These are phyloP conservation scores for Calonectria multiphialidica DNA, from an alignment of 2,329 filamentous ascomycete species.

Conservation along the genomic window DNA sequence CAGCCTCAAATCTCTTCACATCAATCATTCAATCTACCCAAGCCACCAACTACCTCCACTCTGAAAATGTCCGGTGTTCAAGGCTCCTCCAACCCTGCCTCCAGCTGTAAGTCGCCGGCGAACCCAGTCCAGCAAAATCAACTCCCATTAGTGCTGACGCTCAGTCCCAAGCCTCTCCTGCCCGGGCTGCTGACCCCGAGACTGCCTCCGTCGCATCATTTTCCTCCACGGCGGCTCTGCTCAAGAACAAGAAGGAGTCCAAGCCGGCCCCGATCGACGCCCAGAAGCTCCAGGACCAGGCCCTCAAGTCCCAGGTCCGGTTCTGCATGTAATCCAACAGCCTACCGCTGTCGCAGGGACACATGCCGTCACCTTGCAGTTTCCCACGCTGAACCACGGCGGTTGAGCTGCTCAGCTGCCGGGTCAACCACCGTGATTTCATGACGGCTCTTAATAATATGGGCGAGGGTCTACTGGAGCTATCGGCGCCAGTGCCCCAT, in stretches of 20 bases:
- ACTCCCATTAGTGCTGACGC: constrained; percentile 13
- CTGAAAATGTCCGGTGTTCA: constrained; percentile 26
- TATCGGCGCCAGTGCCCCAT: not conserved
- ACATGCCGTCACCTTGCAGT: not conserved
- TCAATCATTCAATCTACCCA: not conserved
- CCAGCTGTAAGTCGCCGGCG: constrained; percentile 31
- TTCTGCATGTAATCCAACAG: constrained; percentile 38
- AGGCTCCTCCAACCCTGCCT: constrained; percentile 19
- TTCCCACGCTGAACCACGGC: not conserved
- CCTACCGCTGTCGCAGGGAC: not conserved
- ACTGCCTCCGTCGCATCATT: constrained; percentile 42
- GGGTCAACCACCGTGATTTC: not conserved
- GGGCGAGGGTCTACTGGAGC: not conserved
- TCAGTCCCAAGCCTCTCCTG: constrained; percentile 18
- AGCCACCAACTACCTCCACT: constrained; percentile 21
- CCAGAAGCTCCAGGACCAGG: constrained; percentile 44
- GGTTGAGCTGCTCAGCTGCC: not conserved
- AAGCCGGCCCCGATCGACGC: constrained; percentile 31
- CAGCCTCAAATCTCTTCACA: not conserved
- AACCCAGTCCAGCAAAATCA: not conserved
- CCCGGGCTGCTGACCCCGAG: constrained; percentile 35
- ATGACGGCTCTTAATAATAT: not conserved
- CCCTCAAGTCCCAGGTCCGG: constrained; percentile 43
- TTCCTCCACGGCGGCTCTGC: constrained; percentile 40
- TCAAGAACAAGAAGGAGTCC: constrained; percentile 34